Percentiles rank a stretch among this genome's conserved stretches.
Evolutionary conservation across 805 yeast species (phyloP).

Genomic region (Schwanniomyces yamadae): DNA sequence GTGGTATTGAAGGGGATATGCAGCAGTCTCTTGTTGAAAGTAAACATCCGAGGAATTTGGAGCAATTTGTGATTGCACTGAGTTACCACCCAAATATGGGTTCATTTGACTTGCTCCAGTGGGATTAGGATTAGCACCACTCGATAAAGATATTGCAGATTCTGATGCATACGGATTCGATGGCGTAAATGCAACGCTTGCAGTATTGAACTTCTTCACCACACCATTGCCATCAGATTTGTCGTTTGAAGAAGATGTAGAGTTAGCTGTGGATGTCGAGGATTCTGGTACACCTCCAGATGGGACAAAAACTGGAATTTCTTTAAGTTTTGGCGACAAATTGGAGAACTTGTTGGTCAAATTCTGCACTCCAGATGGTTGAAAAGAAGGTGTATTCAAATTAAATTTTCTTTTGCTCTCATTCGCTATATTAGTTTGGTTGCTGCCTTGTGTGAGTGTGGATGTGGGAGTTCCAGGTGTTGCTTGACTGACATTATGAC

Average conservation of each 20-base stretch:
- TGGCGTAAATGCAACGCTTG: constrained; percentile 43
- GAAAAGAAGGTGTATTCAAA: constrained; percentile 43
- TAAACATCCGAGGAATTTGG: constrained; percentile 20
- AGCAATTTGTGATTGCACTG: constrained; percentile 7
- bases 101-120: constrained; percentile 11
- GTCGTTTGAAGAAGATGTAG: constrained; percentile 3
- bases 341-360: constrained; percentile 37
- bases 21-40: constrained; percentile 16
- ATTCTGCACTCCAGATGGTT: constrained; percentile 33
- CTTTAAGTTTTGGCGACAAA: constrained; percentile 50
- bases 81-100: constrained; percentile 21
- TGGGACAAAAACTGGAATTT: constrained; percentile 51
- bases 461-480: constrained; percentile 9
- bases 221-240: constrained; percentile 5
- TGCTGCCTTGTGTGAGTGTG: neutral
- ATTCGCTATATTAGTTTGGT: neutral
- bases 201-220: constrained; percentile 31
- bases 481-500: constrained; percentile 49
- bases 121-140: constrained; percentile 1
- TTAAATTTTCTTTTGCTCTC: constrained; percentile 35
- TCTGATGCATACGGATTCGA: constrained; percentile 16
- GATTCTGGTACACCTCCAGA: constrained; percentile 14
- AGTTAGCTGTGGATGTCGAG: neutral
- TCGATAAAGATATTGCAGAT: constrained; percentile 13
- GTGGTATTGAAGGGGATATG: constrained; percentile 72